Base-by-base conservation (phyloP, 805 yeast species). In the Blastobotrys attinorum region DNA sequence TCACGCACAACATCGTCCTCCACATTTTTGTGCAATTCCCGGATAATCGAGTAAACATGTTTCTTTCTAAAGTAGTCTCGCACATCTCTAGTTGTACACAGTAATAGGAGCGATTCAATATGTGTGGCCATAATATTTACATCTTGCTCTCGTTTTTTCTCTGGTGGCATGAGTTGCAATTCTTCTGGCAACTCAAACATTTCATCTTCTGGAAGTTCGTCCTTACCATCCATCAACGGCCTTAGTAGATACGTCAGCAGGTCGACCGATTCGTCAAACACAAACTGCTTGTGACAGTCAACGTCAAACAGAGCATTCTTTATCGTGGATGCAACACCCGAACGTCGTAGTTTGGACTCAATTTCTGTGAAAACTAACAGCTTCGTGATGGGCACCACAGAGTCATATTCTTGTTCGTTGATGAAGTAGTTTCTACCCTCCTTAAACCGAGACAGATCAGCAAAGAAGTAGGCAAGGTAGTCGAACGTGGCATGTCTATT, bases 281-380 rank as follows among this genome's bases (percentile, higher is more conserved):
- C 61, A 36, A 90, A 66, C 20, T 59, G 61, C 53, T 64, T 64
- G 59, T 90, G 97, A 29, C 75, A 63, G 33, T 78, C 76, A 1
- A 84, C 69, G 58, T 89, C 96, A 57, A 90, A 90, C 40, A 90
- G 66, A 0, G 90, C 76, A 63, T 90, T 90, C 61, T 92, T 90
- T 53, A 92, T 84, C 1, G 96, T 83, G 3, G 95, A 83, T 1
- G 95, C 94, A 31, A 86, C 89, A 57, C 96, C 97, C 59, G 83
- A 89, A 64, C 97, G 75, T 66, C 97, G 79, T 21, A 77, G 76
- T 55, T 77, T 77, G 11, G 85, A 71, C 52, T 79, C 83, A 56
- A 79, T 77, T 58, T 85, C 89, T 3, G 96, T 83, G 64, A 87
- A 88, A 0, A 79, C 92, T 47, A 85, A 68, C 22, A 88, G 63